phyloP scores from a whole-genome alignment of 75 land plant species.

The Sequoia sempervirens region DNA sequence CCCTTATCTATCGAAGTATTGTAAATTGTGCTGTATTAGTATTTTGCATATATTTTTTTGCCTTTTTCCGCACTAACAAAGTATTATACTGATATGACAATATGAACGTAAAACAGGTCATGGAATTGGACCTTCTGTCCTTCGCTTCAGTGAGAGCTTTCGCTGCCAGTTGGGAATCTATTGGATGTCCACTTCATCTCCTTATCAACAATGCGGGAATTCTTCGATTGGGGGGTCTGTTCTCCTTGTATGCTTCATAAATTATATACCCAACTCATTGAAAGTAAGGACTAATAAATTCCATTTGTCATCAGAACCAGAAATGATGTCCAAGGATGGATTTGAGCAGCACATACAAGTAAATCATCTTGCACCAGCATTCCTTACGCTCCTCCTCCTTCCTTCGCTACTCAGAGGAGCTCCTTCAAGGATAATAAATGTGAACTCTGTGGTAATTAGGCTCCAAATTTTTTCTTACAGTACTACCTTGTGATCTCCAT shows the following conservation, averaged over 20 bases:
- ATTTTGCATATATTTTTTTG: no score
- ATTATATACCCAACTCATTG: no score
- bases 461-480: no score
- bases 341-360: slow-evolving; percentile 62
- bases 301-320: slow-evolving; percentile 14
- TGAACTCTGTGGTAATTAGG: slow-evolving; percentile 37
- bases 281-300: no score
- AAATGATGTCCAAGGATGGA: slow-evolving; percentile 45
- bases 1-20: background rate
- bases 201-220: slow-evolving; percentile 73
- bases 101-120: slow-evolving; percentile 22
- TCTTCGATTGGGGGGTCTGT: slow-evolving; percentile 34
- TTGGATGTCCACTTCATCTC: slow-evolving; percentile 31
- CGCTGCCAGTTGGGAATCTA: slow-evolving; percentile 34
- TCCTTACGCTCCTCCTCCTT: slow-evolving; percentile 46
- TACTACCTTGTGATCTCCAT: no score
- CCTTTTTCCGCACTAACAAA: no score
- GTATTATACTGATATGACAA: no score
- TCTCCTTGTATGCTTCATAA: no score
- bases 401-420: slow-evolving; percentile 43
- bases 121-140: slow-evolving; percentile 51
- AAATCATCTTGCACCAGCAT: slow-evolving; percentile 58
- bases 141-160: slow-evolving; percentile 42
- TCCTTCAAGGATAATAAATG: slow-evolving; percentile 51
- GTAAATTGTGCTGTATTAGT: background rate